These are phyloP conservation scores for Ophiostoma australiae DNA, from an alignment of 2,329 filamentous ascomycete genomes.

Conservation along the genomic window DNA sequence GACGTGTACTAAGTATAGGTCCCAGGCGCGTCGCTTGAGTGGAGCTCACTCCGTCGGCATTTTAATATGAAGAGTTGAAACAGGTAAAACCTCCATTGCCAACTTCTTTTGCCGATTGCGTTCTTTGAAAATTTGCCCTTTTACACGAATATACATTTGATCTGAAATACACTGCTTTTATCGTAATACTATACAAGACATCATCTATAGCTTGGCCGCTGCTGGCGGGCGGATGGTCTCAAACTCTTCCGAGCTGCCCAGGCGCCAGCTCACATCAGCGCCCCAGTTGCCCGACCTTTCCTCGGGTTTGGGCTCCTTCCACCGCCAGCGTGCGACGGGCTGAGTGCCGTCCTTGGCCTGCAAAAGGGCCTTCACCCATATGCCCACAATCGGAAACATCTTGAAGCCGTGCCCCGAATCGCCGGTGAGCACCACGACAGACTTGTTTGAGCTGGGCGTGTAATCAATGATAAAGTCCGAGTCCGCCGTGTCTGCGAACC, in stretches of 20 bases:
- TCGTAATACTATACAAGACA: not conserved
- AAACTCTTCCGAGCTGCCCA: constrained; percentile 3
- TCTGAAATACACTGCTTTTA: not conserved
- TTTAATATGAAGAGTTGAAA: too few species aligned
- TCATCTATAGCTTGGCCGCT: not conserved
- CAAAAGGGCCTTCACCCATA: not conserved
- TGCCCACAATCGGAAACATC: constrained; percentile 17
- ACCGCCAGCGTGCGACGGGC: not conserved
- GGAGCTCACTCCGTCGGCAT: too few species aligned
- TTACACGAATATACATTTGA: not conserved
- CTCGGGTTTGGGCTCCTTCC: not conserved
- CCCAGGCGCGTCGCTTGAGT: too few species aligned
- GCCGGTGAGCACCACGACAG: not conserved
- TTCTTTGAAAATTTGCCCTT: too few species aligned
- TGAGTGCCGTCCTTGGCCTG: not conserved
- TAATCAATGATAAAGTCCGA: constrained; percentile 1
- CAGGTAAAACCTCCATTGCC: too few species aligned
- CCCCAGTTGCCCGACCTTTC: constrained; percentile 34
- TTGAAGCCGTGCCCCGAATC: constrained; percentile 19
- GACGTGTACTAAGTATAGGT: too few species aligned
- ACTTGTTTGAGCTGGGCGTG: constrained; percentile 33
- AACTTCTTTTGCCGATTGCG: too few species aligned
- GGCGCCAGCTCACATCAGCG: constrained; percentile 14
- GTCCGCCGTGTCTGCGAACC: not conserved
- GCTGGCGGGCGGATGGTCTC: not conserved